Evolutionary conservation across 192 early-diverging fungal species (phyloP).

Genomic region (Coemansia sp.): DNA sequence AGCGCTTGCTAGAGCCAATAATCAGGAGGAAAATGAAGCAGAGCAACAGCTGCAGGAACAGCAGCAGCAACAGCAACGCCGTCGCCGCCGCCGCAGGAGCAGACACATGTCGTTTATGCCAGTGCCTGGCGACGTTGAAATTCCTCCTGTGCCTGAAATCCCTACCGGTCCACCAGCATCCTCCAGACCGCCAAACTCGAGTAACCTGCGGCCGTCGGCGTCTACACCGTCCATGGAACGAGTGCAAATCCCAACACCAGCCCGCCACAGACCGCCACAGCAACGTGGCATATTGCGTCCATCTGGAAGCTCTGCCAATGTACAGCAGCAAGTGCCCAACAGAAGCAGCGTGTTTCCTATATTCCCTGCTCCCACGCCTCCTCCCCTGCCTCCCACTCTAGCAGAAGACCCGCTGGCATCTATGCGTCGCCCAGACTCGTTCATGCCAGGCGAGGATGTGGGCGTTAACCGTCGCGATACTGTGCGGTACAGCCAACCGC

Average conservation of each 20-base stretch:
- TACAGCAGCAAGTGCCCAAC: background rate
- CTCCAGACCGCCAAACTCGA: background rate
- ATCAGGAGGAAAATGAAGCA: background rate
- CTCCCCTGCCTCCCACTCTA: too few relatives aligned
- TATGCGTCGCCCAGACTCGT: slow-evolving; percentile 3
- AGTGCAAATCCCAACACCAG: background rate
- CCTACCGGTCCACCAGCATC: background rate
- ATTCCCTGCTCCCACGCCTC: background rate
- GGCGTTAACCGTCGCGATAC: background rate
- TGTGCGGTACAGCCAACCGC: background rate
- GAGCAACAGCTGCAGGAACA: background rate
- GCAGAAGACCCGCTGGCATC: background rate
- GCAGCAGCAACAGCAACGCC: too few relatives aligned
- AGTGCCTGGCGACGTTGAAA: background rate
- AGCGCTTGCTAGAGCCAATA: background rate
- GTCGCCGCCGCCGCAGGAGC: background rate
- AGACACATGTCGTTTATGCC: slow-evolving; percentile 1
- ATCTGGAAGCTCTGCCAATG: background rate
- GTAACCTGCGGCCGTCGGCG: background rate
- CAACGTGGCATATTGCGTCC: background rate
- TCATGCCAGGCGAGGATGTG: slow-evolving; percentile 1
- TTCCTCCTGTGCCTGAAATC: background rate
- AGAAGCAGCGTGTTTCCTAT: background rate
- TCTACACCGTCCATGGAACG: background rate
- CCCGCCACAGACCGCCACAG: background rate